Conservation (phyloP, 768 basidiomycete genomes). For the Tylopilus vinaceipallidus region DNA sequence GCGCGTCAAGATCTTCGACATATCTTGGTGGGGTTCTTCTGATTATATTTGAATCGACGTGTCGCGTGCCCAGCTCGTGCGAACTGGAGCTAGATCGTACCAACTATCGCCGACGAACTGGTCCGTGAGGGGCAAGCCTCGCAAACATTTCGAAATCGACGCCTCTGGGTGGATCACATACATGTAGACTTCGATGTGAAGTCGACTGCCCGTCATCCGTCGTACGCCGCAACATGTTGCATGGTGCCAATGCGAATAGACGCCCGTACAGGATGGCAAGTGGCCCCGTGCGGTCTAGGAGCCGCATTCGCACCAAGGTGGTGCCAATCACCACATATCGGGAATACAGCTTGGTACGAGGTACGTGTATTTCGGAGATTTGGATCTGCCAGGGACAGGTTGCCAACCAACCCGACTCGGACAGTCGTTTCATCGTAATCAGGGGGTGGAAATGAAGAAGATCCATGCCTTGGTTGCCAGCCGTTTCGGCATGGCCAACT, state of each 20-base stretch:
- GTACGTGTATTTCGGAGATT: conserved; percentile 8
- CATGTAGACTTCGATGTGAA: not conserved
- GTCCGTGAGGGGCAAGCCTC: too few relatives aligned
- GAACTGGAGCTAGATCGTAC: too few relatives aligned
- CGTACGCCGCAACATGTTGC: too few relatives aligned
- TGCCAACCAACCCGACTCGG: not conserved
- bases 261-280: conserved; percentile 30
- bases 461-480: not conserved
- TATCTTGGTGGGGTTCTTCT: not conserved
- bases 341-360: conserved; percentile 25
- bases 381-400: conserved; percentile 2
- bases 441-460: not conserved
- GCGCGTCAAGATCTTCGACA: not conserved
- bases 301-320: not conserved
- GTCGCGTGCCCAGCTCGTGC: conserved; percentile 9
- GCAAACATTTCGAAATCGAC: not conserved
- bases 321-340: not conserved
- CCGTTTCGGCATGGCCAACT: conserved; percentile 1
- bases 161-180: not conserved
- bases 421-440: conserved; percentile 1
- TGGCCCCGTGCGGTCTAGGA: not conserved
- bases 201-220: not conserved
- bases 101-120: too few relatives aligned
- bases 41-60: not conserved
- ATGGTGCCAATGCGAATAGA: too few relatives aligned